Conservation (phyloP, 2,329 filamentous ascomycete genomes). For the Colletotrichum eleusines region DNA sequence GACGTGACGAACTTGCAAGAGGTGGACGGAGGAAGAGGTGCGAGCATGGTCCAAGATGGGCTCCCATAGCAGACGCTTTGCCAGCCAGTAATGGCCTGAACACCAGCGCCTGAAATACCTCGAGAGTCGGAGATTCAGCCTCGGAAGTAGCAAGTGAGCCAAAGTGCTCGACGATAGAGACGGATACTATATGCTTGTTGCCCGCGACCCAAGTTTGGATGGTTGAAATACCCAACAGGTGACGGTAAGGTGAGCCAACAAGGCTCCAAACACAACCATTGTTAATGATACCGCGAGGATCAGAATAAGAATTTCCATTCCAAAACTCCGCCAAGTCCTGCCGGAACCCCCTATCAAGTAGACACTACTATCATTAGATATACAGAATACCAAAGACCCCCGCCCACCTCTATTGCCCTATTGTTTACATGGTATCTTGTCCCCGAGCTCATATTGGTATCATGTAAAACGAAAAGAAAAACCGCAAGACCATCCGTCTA, state of each 20-base stretch:
- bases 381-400: conserved; percentile 13
- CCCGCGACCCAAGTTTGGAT: conserved; percentile 50
- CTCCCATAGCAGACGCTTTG: conserved; percentile 57
- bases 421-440: conserved; percentile 36
- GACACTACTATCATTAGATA: conserved; percentile 23
- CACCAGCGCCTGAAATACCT: conserved; percentile 55
- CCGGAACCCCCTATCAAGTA: neutral
- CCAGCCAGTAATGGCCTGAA: conserved; percentile 53
- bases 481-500: conserved; percentile 12
- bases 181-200: conserved; percentile 65
- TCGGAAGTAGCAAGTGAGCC: conserved; percentile 33
- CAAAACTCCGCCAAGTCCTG: neutral
- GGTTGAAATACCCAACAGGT: conserved; percentile 17
- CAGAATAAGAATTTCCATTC: neutral
- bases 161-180: conserved; percentile 59
- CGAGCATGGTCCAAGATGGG: conserved; percentile 56
- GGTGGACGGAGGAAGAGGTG: conserved; percentile 42
- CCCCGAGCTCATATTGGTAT: conserved; percentile 36
- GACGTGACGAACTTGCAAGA: conserved; percentile 61
- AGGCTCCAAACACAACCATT: neutral
- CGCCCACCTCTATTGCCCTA: conserved; percentile 22
- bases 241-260: neutral
- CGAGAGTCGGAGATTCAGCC: conserved; percentile 45
- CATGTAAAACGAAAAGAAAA: conserved; percentile 31
- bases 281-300: neutral